Evolutionary conservation across 345 rosid species (phyloP).

Genomic region (Raphanus sativus): DNA sequence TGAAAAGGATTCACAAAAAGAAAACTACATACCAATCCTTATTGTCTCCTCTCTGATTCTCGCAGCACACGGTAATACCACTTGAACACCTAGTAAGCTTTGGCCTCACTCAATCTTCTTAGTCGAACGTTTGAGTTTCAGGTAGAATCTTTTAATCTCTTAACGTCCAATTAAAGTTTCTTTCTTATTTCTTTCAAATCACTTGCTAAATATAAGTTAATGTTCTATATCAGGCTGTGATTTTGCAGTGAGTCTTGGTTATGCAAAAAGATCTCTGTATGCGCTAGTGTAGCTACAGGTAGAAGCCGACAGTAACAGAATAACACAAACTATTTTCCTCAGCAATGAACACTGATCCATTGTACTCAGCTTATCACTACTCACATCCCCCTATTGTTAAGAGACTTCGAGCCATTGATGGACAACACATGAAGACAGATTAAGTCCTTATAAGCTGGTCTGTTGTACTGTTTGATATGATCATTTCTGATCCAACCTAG

Average conservation of each 20-base stretch:
- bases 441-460: no score
- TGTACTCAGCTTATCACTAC: constrained; percentile 97
- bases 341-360: constrained; percentile 95
- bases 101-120: constrained; percentile 87
- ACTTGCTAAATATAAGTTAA: neutral
- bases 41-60: constrained; percentile 17
- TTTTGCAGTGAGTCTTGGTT: constrained; percentile 91
- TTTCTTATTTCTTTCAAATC: constrained; percentile 14
- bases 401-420: constrained; percentile 80
- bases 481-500: no score
- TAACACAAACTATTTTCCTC: constrained; percentile 48
- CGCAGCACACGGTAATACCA: constrained; percentile 93
- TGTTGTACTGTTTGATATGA: no score
- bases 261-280: constrained; percentile 71
- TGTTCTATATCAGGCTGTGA: constrained; percentile 70
- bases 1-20: no score
- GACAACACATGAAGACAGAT: constrained; percentile 67
- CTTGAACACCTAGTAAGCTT: constrained; percentile 84
- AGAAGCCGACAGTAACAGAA: neutral
- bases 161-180: neutral
- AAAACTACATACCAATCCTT: no score
- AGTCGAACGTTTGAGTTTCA: constrained; percentile 98
- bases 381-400: constrained; percentile 97
- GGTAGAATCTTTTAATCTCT: constrained; percentile 43
- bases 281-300: constrained; percentile 98